phyloP scores from a whole-genome alignment of 2,329 filamentous ascomycete species.

The Fusarium tjaetaba region DNA sequence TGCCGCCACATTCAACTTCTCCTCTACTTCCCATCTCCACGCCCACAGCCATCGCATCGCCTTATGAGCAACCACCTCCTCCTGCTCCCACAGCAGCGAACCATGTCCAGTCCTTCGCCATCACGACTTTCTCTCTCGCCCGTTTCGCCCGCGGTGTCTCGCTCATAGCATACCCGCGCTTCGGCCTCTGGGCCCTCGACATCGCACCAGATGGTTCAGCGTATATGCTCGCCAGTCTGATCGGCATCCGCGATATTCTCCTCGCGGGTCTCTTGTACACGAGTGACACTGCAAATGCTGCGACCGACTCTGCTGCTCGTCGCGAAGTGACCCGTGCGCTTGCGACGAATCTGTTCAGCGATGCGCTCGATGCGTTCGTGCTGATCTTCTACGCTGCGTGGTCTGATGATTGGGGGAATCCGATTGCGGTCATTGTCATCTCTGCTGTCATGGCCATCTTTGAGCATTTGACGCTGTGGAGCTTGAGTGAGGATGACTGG shows the following conservation, averaged over 20 bases:
- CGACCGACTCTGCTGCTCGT: conserved; percentile 20
- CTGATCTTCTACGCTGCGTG: conserved; percentile 49
- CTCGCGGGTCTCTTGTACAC: conserved; percentile 45
- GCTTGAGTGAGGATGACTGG: conserved; percentile 45
- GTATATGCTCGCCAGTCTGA: conserved; percentile 46
- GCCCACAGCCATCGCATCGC: conserved; percentile 33
- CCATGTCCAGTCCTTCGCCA: conserved; percentile 38
- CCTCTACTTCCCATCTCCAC: conserved; percentile 43
- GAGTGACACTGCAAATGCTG: conserved; percentile 31
- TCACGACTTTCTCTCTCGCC: conserved; percentile 38
- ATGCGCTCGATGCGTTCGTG: conserved; percentile 49
- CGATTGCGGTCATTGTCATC: conserved; percentile 43
- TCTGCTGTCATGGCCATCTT: conserved; percentile 46
- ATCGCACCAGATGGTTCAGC: conserved; percentile 41
- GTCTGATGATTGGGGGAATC: conserved; percentile 44
- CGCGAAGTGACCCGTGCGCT: conserved; percentile 47
- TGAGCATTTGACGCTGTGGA: conserved; percentile 49
- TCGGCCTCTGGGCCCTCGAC: conserved; percentile 46
- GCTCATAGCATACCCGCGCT: conserved; percentile 42
- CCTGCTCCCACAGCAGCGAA: conserved; percentile 20
- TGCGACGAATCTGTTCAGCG: conserved; percentile 45
- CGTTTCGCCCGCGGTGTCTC: conserved; percentile 45
- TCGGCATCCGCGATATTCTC: conserved; percentile 47
- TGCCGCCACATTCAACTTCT: conserved; percentile 33
- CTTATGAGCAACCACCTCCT: not conserved